Evolutionary conservation across 345 rosid genomes (phyloP).

Genomic region (Cardiospermum halicacabum): DNA sequence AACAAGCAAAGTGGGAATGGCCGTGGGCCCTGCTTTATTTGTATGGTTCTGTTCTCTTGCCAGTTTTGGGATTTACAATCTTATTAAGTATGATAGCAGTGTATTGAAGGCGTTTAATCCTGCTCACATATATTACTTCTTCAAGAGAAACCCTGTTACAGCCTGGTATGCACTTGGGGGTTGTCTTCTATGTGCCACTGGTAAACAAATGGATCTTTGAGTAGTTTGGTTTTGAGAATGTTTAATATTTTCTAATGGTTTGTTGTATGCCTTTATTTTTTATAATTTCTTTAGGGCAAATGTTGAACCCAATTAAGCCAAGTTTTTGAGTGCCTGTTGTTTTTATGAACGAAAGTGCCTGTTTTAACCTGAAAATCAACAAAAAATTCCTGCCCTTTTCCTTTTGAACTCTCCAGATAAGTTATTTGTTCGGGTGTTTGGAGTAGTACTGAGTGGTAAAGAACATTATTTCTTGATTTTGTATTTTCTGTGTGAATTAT

Average conservation of each 20-base stretch:
- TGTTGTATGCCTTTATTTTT: neutral
- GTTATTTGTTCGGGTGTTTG: neutral
- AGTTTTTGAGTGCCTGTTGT: neutral
- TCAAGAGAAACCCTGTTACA: conserved; percentile 75
- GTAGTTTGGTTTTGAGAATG: neutral
- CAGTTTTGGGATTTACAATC: conserved; percentile 81
- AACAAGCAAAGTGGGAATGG: conserved; percentile 97
- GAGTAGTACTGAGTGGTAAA: neutral
- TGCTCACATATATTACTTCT: conserved; percentile 74
- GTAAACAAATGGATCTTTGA: conserved; percentile 32
- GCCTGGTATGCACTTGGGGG: conserved; percentile 99
- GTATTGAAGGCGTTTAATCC: conserved; percentile 92
- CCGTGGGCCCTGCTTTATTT: conserved; percentile 89
- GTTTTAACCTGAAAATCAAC: neutral
- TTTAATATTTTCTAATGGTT: conserved; percentile 1
- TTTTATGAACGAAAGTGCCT: neutral
- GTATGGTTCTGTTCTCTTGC: conserved; percentile 97
- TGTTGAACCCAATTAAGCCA: neutral
- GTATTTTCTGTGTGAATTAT: neutral
- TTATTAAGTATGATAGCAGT: conserved; percentile 65
- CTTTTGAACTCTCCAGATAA: neutral
- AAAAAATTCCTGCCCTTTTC: neutral
- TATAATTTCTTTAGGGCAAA: neutral
- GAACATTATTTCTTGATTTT: neutral
- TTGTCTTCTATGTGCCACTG: conserved; percentile 97